Percentiles rank a stretch among this genome's conserved stretches.
Evolutionary conservation across 2,329 filamentous ascomycete genomes (phyloP).

Genomic region (Microsporum canis): DNA sequence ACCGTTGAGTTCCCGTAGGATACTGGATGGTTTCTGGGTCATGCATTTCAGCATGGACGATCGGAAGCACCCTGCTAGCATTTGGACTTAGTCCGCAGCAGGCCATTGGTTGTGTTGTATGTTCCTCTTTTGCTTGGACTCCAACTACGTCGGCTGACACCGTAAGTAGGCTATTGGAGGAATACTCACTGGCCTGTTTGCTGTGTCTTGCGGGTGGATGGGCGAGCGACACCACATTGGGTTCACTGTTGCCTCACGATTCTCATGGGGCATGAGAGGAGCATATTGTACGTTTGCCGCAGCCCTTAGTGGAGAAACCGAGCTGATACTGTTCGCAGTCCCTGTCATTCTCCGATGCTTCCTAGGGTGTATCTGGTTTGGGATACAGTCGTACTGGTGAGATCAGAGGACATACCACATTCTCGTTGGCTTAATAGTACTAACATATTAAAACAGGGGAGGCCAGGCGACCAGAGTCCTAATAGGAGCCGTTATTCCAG

Average conservation of each 20-base stretch:
- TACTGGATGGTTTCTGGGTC: slow-evolving; percentile 25
- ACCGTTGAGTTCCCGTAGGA: slow-evolving; percentile 12
- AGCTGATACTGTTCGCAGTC: slow-evolving; percentile 13
- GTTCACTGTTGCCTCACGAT: slow-evolving; percentile 33
- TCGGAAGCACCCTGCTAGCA: slow-evolving; percentile 19
- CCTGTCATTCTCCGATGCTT: slow-evolving; percentile 3
- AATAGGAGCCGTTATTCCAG: slow-evolving; percentile 10
- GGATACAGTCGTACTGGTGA: slow-evolving; percentile 31
- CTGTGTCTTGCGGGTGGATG: slow-evolving; percentile 28
- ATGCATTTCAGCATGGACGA: slow-evolving; percentile 22
- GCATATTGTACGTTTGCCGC: slow-evolving; percentile 18
- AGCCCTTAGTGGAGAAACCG: not conserved
- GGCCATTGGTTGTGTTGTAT: slow-evolving; percentile 19
- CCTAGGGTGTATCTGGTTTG: slow-evolving; percentile 23
- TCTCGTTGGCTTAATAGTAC: not conserved
- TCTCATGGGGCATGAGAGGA: slow-evolving; percentile 35
- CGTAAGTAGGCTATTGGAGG: slow-evolving; percentile 2
- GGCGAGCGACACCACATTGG: slow-evolving; percentile 36
- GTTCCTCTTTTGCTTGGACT: not conserved
- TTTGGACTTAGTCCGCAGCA: slow-evolving; percentile 19
- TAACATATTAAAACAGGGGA: not conserved
- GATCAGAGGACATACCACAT: slow-evolving; percentile 14
- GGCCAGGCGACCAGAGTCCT: slow-evolving; percentile 9
- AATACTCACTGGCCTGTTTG: slow-evolving; percentile 26
- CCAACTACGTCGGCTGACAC: not conserved